These are phyloP conservation scores for Aspergillus quadricinctus DNA, from an alignment of 2,329 filamentous ascomycete genomes.

Conservation along the genomic window DNA sequence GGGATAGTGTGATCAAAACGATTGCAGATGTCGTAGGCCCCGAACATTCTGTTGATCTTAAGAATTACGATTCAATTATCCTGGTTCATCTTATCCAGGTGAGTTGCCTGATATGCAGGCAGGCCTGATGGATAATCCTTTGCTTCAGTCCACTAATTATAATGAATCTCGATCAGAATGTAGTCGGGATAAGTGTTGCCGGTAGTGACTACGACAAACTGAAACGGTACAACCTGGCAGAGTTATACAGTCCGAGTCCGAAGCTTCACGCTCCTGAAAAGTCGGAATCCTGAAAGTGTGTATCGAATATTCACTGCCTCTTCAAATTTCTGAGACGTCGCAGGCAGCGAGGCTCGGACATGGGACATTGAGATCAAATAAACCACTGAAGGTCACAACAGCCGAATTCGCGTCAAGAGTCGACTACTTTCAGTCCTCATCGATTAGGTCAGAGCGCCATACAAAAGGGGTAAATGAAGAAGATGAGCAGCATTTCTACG, in stretches of 20 bases:
- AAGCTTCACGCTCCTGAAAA: conserved; percentile 17
- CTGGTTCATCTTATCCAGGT: conserved; percentile 61
- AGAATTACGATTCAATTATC: conserved; percentile 57
- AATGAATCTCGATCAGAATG: conserved; percentile 43
- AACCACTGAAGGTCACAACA: neutral
- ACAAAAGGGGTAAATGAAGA: neutral
- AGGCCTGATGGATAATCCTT: conserved; percentile 1
- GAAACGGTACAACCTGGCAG: conserved; percentile 60
- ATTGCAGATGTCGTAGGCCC: conserved; percentile 56
- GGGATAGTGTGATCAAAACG: conserved; percentile 57
- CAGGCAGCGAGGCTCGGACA: neutral
- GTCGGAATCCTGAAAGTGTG: conserved; percentile 1
- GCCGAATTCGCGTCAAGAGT: neutral
- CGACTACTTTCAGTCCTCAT: neutral
- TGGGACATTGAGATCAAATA: no score
- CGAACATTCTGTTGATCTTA: conserved; percentile 57
- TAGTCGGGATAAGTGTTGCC: conserved; percentile 62
- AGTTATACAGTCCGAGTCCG: conserved; percentile 52
- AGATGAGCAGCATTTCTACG: neutral
- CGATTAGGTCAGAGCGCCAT: neutral
- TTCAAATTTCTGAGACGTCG: neutral
- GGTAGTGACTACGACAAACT: conserved; percentile 56
- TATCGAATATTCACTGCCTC: neutral
- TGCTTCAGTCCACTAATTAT: conserved; percentile 14
- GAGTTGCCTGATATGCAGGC: conserved; percentile 18